Base-by-base conservation (phyloP, 2,329 filamentous ascomycete genomes). In the Aspergillus sp. region DNA sequence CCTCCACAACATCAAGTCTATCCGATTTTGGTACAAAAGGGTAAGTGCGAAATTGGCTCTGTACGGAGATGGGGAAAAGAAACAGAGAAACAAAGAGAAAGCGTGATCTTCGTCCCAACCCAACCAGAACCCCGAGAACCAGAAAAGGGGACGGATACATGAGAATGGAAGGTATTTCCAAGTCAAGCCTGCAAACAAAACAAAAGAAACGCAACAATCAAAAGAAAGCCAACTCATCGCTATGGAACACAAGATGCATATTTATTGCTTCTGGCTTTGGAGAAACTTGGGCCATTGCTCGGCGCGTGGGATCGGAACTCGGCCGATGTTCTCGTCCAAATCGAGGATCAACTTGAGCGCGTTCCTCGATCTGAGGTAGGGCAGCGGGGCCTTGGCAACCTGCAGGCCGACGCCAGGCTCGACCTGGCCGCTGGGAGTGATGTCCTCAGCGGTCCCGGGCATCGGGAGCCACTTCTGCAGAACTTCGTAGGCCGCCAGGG, bases 281-380 rank as follows among this genome's bases (percentile, higher is more conserved):
- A 73, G 56, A 45, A 72, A 61, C 55, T 70, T 71, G 45, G 70
- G 68, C 69, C 72, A 75, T 30, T 63, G 64, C 47, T 69, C 66
- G 33, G 70, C 65, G 32, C 71, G 64, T 32, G 79, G 79, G 48
- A 89, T 67, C 72, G 82, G 84, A 54, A 88, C 76, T 61, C 85
- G 83, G 56, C 93, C 93, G 78, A 97, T 96, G 69, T 95, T 89
- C 75, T 94, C 87, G 68, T 97, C 93, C 55, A 97, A 78, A 72
- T 97, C 93, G 45, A 96, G 83, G 63, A 97, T 93, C 64, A 96
- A 89, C 82, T 96, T 96, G 62, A 97, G 80, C 10, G 93, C 93
- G 70, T 96, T 97, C 55, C 91, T 82, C 73, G 89, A 95, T 63
- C 86, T 77, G 59, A 89, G 71, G 66, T 87, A 88, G 26, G 84